Base-by-base conservation (phyloP, 2,329 filamentous ascomycete genomes). In the Pseudovirgaria hyperparasitica region DNA sequence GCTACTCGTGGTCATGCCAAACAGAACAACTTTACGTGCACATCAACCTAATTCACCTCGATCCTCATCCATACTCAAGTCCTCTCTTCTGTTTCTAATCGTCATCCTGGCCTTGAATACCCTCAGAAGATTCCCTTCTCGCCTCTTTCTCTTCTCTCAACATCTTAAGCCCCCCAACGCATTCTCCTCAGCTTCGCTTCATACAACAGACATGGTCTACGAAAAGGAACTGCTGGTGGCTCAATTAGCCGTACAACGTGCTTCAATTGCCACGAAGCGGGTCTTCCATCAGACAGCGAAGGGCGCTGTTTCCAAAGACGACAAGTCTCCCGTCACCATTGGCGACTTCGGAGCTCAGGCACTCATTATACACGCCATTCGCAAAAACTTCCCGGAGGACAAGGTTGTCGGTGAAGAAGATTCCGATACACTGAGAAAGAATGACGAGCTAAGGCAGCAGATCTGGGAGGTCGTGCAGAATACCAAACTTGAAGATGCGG, bases 281-380 rank as follows among this genome's bases (percentile, higher is more conserved):
- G 80, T 85, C 49, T 82, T 81, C 63, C 66, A 85, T 59, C 80
- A 87, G 43, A 90, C 87, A 58, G 79, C 84, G 44, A 96, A 96
- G 62, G 87, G 87, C 42, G 94, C 90, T 23, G 68, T 93, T 27
- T 80, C 78, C 53, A 98, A 98, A 63, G 78, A 82, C 56, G 90
- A 98, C 66, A 84, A 82, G 52, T 93, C 86, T 7, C 90, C 90
- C 39, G 90, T 98, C 45, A 98, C 90, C 11, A 90, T 96, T 44
- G 90, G 87, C 53, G 90, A 98, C 62, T 96, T 93, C 55, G 90
- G 90, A 48, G 92, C 90, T 19, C 90, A 98, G 63, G 86, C 90
- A 17, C 72, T 98, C 39, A 93, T 98, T 57, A 93, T 96, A 48
- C 70, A 76, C 31, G 87, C 87, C 16, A 76, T 98, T 41, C 76